Evolutionary conservation across 352 stramenopile species (phyloP).

Genomic region (Phytophthora brassicae): DNA sequence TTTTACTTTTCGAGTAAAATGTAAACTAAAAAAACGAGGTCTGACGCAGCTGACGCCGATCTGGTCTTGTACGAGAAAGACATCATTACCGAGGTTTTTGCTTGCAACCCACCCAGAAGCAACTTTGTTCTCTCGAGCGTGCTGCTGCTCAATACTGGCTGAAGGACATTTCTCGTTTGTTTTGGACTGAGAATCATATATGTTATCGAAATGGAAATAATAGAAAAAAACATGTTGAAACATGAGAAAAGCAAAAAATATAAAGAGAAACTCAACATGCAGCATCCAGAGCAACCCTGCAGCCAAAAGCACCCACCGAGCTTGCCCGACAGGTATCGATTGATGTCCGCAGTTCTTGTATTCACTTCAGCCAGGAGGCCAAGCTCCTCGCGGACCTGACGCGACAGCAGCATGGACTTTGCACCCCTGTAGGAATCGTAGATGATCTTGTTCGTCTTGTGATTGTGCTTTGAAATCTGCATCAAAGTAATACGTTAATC

Average conservation of each 20-base stretch:
- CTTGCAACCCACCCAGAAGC: not conserved
- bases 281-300: not conserved
- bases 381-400: constrained; percentile 1
- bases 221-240: not conserved
- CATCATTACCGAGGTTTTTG: constrained; percentile 1
- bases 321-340: not conserved
- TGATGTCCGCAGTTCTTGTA: not conserved
- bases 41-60: constrained; percentile 6
- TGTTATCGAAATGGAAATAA: not conserved
- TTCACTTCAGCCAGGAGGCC: constrained; percentile 7
- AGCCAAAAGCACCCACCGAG: not conserved
- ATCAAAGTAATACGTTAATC: not conserved
- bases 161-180: constrained; percentile 11
- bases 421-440: constrained; percentile 3
- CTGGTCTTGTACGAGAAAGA: constrained; percentile 10
- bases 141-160: not conserved
- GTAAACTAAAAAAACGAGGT: too few relatives aligned
- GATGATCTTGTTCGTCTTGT: constrained; percentile 6
- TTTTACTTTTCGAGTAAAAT: too few relatives aligned
- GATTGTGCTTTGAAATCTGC: not conserved
- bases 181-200: constrained; percentile 9
- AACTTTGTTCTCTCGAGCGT: not conserved
- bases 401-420: constrained; percentile 3
- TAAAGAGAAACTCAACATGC: not conserved
- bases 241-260: not conserved